Evolutionary conservation across 2,329 filamentous ascomycete species (phyloP), one percentile per base, ranked within the genome.

Genomic region (Davidsoniella neocaledoniae): DNA sequence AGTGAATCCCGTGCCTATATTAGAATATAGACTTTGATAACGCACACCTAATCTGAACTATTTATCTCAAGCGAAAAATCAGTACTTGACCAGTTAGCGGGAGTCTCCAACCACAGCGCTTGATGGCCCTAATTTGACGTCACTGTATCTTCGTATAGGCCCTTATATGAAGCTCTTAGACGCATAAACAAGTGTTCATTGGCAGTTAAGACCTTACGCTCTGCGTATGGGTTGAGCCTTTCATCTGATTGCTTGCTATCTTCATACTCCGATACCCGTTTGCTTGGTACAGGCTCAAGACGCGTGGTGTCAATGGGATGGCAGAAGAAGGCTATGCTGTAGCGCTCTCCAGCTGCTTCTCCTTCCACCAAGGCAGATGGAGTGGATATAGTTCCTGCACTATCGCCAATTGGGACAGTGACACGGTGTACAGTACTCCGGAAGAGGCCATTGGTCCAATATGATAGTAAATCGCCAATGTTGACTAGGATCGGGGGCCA

Each of bases 371-470:
- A 39, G 2, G 38, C 29, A 25, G 36, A 14, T 37, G n/a, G 10
- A 14, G 47, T 29, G 17, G 16, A 12, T 26, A 17, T 4, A 41
- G 29, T 38, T 26, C 43, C 43, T 9, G 14, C 43, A 41, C 39
- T 26, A 47, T 12, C 44, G 50, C 4, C 52, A 10, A 5, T 52
- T 0, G 70, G 66, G 56, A 94, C 91, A 0, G 90, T 78, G 26
- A 96, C 91, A 9, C 90, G 72, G 61, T 96, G 91, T 5, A 95
- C 77, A 0, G 90, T 95, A 57, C 81, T 87, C 57, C 86, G 83
- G 55, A 96, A 72, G 43, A 95, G 65, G 0, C 88, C 87, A 55
- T 83, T 82, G 1, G 91, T 96, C 90, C 90, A 96, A 63, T 93
- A 91, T 33, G 78, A 82, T 54, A 81, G 66, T 60, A 83, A 59